phyloP scores from a whole-genome alignment of 352 stramenopile genomes.

The Pythium oligandrum region DNA sequence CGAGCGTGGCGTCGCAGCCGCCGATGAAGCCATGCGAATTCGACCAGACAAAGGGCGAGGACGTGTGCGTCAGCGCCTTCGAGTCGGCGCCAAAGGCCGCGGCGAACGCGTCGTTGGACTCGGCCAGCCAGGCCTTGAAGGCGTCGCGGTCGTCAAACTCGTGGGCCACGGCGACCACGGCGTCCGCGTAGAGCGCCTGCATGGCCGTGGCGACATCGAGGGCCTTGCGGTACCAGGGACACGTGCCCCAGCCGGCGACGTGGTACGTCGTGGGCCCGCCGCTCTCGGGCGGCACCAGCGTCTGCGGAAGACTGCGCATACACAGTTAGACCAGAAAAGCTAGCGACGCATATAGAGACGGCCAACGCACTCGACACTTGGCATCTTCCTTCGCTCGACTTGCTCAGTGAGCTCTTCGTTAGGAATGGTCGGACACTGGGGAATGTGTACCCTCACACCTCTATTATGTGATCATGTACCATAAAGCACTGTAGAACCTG shows the following conservation, averaged over 20 bases:
- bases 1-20: slow-evolving; percentile 60
- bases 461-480: no score
- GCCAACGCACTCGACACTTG: no score
- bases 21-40: slow-evolving; percentile 55
- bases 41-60: slow-evolving; percentile 76
- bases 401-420: no score
- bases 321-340: neutral
- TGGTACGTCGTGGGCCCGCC: slow-evolving; percentile 43
- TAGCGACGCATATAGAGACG: neutral
- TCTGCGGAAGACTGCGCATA: slow-evolving; percentile 32
- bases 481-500: slow-evolving; percentile 3
- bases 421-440: no score
- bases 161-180: slow-evolving; percentile 33
- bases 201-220: slow-evolving; percentile 55
- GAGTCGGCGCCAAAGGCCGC: slow-evolving; percentile 32
- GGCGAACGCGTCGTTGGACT: slow-evolving; percentile 30
- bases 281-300: slow-evolving; percentile 18
- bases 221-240: slow-evolving; percentile 54
- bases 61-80: slow-evolving; percentile 42
- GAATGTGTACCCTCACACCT: no score
- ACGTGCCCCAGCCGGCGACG: slow-evolving; percentile 68
- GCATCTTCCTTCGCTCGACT: no score
- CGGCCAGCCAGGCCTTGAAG: slow-evolving; percentile 52
- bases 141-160: slow-evolving; percentile 53
- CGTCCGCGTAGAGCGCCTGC: slow-evolving; percentile 56